These are phyloP conservation scores for Yarrowia divulgata DNA, from an alignment of 805 yeast species.

Conservation along the genomic window DNA sequence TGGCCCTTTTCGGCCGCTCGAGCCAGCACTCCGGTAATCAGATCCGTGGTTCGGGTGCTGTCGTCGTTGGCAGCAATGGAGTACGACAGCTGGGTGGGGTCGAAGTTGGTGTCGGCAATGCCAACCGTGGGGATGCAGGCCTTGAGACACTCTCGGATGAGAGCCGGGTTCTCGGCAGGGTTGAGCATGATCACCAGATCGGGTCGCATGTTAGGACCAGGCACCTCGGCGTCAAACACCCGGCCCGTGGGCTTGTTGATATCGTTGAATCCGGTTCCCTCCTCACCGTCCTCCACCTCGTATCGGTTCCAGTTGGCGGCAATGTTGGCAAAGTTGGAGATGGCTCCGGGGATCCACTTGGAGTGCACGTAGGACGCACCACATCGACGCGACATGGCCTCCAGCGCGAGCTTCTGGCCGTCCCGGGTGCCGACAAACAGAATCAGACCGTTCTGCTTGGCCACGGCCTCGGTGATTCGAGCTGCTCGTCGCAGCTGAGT, in stretches of 20 bases:
- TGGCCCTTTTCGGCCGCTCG: conserved; percentile 86
- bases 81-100: conserved; percentile 86
- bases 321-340: conserved; percentile 81
- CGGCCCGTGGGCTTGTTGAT: conserved; percentile 61
- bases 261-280: conserved; percentile 9
- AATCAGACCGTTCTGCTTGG: conserved; percentile 83
- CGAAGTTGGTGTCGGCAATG: conserved; percentile 90
- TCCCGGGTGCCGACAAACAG: conserved; percentile 84
- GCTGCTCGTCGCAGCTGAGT: conserved; percentile 78
- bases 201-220: conserved; percentile 72
- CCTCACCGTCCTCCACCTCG: conserved; percentile 78
- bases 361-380: conserved; percentile 81
- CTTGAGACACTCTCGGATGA: conserved; percentile 80
- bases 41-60: conserved; percentile 77
- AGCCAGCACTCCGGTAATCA: conserved; percentile 82
- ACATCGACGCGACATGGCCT: conserved; percentile 77
- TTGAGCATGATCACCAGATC: conserved; percentile 86
- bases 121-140: conserved; percentile 92
- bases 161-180: conserved; percentile 84
- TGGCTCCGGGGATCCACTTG: conserved; percentile 94
- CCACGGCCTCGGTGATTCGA: conserved; percentile 82
- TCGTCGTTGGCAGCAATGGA: conserved; percentile 98
- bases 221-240: conserved; percentile 45
- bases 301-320: conserved; percentile 65
- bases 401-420: conserved; percentile 76